Evolutionary conservation across 441 rosid genomes (phyloP).

Genomic region (Adansonia madagascariensis): DNA sequence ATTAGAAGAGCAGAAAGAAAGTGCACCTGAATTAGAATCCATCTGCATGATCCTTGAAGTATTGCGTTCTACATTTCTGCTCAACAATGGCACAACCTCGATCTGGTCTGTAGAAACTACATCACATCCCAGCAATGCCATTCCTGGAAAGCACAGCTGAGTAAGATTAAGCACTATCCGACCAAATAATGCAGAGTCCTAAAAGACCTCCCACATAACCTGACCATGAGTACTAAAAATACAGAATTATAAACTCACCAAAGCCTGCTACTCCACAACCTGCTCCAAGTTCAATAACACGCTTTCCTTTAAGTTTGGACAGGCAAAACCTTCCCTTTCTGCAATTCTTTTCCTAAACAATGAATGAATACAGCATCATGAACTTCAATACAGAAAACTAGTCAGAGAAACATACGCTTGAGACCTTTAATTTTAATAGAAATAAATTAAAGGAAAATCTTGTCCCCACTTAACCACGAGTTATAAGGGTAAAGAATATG

Average conservation of each 20-base stretch:
- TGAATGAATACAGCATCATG: slow-evolving; percentile 25
- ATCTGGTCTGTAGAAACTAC: slow-evolving; percentile 84
- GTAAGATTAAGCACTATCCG: slow-evolving; percentile 25
- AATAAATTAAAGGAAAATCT: neutral
- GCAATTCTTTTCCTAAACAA: slow-evolving; percentile 76
- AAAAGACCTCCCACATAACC: slow-evolving; percentile 23
- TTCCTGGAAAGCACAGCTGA: slow-evolving; percentile 51
- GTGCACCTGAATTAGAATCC: slow-evolving; percentile 64
- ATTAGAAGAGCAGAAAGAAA: neutral
- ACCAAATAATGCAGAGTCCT: slow-evolving; percentile 9
- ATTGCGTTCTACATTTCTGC: slow-evolving; percentile 82
- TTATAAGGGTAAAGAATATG: slow-evolving; percentile 1
- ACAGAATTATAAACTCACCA: slow-evolving; percentile 58
- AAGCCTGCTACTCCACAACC: slow-evolving; percentile 98
- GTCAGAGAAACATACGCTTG: neutral
- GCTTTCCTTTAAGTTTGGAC: slow-evolving; percentile 87
- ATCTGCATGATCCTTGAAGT: slow-evolving; percentile 73
- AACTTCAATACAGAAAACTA: neutral
- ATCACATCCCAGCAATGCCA: slow-evolving; percentile 90
- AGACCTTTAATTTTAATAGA: neutral
- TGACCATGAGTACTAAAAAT: slow-evolving; percentile 19
- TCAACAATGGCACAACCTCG: slow-evolving; percentile 79
- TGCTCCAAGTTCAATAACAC: slow-evolving; percentile 91
- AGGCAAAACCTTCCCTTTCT: slow-evolving; percentile 84
- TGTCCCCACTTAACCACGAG: neutral